Percentiles rank a stretch among this genome's conserved stretches.
Conservation (phyloP, 495 filamentous ascomycete species). For the Penicillium taxi region DNA sequence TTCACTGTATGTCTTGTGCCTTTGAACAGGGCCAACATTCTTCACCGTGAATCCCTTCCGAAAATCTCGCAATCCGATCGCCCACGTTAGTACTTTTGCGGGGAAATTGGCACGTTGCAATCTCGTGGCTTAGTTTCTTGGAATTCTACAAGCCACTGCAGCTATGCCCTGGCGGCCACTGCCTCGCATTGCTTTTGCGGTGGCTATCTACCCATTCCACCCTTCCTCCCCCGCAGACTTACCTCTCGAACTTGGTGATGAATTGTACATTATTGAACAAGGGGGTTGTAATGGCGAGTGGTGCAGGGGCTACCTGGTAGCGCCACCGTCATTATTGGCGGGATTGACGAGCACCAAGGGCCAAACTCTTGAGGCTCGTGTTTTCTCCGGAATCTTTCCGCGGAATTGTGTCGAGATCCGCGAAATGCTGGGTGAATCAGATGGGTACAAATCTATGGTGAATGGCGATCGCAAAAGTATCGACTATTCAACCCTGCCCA, state of each 20-base stretch:
- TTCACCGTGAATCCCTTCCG: constrained; percentile 15
- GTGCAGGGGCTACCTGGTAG: constrained; percentile 91
- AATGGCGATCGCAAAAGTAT: constrained; percentile 27
- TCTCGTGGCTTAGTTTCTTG: constrained; percentile 1
- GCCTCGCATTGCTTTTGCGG: constrained; percentile 93
- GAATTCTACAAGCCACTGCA: constrained; percentile 11
- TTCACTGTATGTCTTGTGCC: constrained; percentile 28
- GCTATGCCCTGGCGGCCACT: constrained; percentile 94
- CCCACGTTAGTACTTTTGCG: constrained; percentile 6
- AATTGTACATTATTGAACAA: constrained; percentile 97
- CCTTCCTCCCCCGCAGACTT: constrained; percentile 82
- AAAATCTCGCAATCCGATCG: constrained; percentile 14
- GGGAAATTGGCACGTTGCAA: constrained; percentile 1
- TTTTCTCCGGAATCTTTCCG: constrained; percentile 96
- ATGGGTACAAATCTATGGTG: constrained; percentile 25
- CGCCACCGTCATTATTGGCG: constrained; percentile 85
- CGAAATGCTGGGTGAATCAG: constrained; percentile 60
- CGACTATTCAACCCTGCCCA: constrained; percentile 15
- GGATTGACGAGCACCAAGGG: constrained; percentile 88
- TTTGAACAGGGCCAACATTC: constrained; percentile 22
- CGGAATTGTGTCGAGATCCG: constrained; percentile 82
- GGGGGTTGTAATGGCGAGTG: constrained; percentile 77
- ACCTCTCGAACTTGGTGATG: constrained; percentile 95
- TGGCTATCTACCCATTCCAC: constrained; percentile 87
- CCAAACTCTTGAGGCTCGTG: constrained; percentile 86